Evolutionary conservation across 2,329 filamentous ascomycete species (phyloP), one percentile per base, ranked within the genome.

Genomic region (Knufia petricola): DNA sequence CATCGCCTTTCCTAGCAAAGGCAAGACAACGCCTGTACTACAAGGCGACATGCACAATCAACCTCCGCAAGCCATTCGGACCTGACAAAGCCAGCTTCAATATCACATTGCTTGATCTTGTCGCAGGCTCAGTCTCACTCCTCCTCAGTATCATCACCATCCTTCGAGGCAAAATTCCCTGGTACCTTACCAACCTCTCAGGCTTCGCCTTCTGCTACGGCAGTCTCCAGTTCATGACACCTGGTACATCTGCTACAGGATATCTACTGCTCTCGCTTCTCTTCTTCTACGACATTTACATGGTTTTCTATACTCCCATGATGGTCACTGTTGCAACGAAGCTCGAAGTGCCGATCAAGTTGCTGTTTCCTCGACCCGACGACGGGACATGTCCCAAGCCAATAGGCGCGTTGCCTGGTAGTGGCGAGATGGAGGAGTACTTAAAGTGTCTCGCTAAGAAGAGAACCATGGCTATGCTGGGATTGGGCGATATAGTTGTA

Each of bases 221-320:
- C 6, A 81, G 85, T 3, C 75, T 95, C 48, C 79, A 90, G 58
- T 69, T 94, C 46, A 79, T 96, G 70, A 94, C 88, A 1, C 88
- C 89, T 0, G 94, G 88, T 0, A 90, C 87, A 0, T 94, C 95
- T 61, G 69, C 77, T 48, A 95, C 86, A 0, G 87, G 87, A 0
- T 84, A 83, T 4, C 66, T 89, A 37, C 81, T 96, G 8, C 72
- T 96, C 1, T 69, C 73, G 8, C 86, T 84, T 0, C 72, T 96
- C 1, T 96, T 96, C 69, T 79, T 94, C 61, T 98, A 98, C 61
- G 90, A 98, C 63, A 90, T 98, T 42, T 81, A 92, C 64, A 74
- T 76, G 53, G 73, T 75, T 19, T 76, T 75, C 56, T 76, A 70
- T 55, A 73, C 73, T 0, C 73, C 73, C 0, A 61, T 75, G 50